Evolutionary conservation across 352 stramenopile species (phyloP).

Genomic region (Pythium sp.): DNA sequence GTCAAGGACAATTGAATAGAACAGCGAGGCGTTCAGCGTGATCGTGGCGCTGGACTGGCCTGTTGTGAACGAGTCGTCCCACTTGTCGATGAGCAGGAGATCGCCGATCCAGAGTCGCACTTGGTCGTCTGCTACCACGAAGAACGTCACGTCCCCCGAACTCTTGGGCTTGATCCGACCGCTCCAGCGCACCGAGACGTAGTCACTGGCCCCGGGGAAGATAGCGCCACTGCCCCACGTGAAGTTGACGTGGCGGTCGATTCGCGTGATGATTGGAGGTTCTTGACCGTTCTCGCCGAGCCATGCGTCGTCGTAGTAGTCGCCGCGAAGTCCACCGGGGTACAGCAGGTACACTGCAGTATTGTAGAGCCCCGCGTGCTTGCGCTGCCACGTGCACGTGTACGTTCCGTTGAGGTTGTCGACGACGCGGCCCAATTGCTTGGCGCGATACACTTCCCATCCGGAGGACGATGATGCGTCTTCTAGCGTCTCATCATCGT

Average conservation of each 20-base stretch:
- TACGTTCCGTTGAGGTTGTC: constrained; percentile 36
- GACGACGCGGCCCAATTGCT: constrained; percentile 19
- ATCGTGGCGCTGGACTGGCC: constrained; percentile 19
- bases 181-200: constrained; percentile 63
- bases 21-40: constrained; percentile 30
- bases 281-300: constrained; percentile 25
- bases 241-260: constrained; percentile 73
- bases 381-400: constrained; percentile 48
- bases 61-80: constrained; percentile 26
- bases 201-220: constrained; percentile 49
- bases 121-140: constrained; percentile 45
- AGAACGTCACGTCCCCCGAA: constrained; percentile 38
- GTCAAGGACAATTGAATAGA: constrained; percentile 58
- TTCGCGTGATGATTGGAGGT: constrained; percentile 32
- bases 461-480: background rate
- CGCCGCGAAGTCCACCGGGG: constrained; percentile 48
- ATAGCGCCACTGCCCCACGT: constrained; percentile 53
- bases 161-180: constrained; percentile 56
- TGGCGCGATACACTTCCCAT: constrained; percentile 21
- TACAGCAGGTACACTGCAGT: constrained; percentile 60
- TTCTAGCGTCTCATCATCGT: constrained; percentile 9
- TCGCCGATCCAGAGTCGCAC: constrained; percentile 65
- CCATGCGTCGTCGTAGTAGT: constrained; percentile 72
- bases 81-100: constrained; percentile 60
- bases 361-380: constrained; percentile 40